These are phyloP conservation scores for Amoeboaphelidium protococcarum DNA, from an alignment of 371 early-diverging fungal genomes.

Conservation along the genomic window DNA sequence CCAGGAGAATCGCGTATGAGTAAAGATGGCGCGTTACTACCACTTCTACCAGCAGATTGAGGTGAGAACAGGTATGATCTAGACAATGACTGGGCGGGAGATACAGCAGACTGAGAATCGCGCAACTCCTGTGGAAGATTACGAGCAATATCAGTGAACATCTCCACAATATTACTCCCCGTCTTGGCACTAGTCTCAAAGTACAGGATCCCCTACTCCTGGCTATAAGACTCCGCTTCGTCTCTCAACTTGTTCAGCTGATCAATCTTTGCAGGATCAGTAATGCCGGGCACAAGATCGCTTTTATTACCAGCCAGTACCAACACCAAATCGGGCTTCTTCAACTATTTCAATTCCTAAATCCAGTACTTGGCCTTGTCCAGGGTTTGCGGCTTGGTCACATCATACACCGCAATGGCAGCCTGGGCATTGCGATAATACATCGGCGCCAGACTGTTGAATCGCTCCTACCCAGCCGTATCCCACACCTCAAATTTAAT, in stretches of 20 bases:
- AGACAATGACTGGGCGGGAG: too few relatives aligned
- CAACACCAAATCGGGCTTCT: background rate
- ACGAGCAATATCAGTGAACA: slow-evolving; percentile 5
- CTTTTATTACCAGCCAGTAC: background rate
- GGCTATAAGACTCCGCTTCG: background rate
- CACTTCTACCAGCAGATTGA: too few relatives aligned
- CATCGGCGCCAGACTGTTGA: slow-evolving; percentile 15
- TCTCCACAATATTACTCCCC: slow-evolving; percentile 8
- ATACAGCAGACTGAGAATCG: too few relatives aligned
- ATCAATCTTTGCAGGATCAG: too few relatives aligned
- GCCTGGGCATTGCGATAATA: slow-evolving; percentile 19
- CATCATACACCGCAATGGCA: slow-evolving; percentile 10
- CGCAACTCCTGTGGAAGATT: too few relatives aligned
- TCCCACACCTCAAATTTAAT: slow-evolving; percentile 19
- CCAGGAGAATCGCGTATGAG: too few relatives aligned
- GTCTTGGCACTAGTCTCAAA: slow-evolving; percentile 13
- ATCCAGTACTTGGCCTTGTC: background rate
- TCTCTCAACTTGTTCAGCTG: too few relatives aligned
- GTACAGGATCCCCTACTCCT: slow-evolving; percentile 2
- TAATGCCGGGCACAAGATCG: background rate
- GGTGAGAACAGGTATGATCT: too few relatives aligned
- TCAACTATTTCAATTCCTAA: slow-evolving; percentile 1
- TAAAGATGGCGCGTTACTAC: too few relatives aligned
- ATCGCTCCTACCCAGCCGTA: slow-evolving; percentile 21
- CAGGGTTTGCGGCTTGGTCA: background rate